phyloP scores from a whole-genome alignment of 352 stramenopile genomes.

The Phytopythium oedochilum region DNA sequence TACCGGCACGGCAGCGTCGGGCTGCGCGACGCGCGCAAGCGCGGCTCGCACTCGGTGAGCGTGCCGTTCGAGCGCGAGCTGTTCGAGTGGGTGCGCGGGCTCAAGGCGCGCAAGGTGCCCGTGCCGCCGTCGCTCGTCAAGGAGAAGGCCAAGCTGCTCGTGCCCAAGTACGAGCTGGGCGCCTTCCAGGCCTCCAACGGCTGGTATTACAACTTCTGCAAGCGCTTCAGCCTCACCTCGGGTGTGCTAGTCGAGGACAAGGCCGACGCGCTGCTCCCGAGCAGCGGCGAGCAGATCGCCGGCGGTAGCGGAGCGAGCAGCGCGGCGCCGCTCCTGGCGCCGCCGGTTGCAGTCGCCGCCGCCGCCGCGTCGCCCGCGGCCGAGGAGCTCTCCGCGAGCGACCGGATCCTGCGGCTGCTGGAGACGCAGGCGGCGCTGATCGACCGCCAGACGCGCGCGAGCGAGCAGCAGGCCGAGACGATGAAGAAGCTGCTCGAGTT shows the following conservation, averaged over 20 bases:
- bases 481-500: slow-evolving; percentile 26
- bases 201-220: slow-evolving; percentile 55
- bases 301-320: too few relatives aligned
- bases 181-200: slow-evolving; percentile 43
- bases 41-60: slow-evolving; percentile 27
- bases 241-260: slow-evolving; percentile 26
- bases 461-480: slow-evolving; percentile 28
- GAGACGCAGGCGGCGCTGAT: slow-evolving; percentile 29
- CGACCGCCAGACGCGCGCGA: slow-evolving; percentile 28
- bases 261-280: neutral
- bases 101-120: slow-evolving; percentile 38
- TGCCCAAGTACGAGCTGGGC: slow-evolving; percentile 36
- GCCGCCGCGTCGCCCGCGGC: too few relatives aligned
- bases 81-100: slow-evolving; percentile 37
- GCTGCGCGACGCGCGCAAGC: slow-evolving; percentile 30
- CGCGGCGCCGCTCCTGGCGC: too few relatives aligned
- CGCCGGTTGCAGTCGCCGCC: too few relatives aligned
- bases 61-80: slow-evolving; percentile 37
- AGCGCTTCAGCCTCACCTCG: slow-evolving; percentile 30
- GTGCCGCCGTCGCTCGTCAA: slow-evolving; percentile 43
- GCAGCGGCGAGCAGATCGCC: neutral
- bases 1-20: slow-evolving; percentile 37
- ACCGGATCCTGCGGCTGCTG: slow-evolving; percentile 30
- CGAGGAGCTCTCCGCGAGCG: slow-evolving; percentile 15
- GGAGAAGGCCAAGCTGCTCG: slow-evolving; percentile 43